Evolutionary conservation across 2,329 filamentous ascomycete species (phyloP), one percentile per base, ranked within the genome.

Genomic region (Nothophaeocryptopus gaeumannii): DNA sequence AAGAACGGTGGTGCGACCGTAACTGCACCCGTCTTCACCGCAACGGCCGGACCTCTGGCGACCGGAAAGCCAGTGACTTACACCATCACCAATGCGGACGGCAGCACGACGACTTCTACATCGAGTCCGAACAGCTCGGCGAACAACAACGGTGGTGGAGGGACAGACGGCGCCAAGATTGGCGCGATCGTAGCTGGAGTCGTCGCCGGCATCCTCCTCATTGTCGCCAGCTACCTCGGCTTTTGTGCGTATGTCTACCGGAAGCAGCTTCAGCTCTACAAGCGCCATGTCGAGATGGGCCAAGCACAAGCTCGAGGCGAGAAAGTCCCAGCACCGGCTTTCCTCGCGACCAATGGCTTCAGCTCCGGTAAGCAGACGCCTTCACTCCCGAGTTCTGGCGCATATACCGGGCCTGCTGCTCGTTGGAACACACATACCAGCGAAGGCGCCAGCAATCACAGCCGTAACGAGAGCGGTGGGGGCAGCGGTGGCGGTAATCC

Each of bases 171-270:
- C 2, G 67, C 73, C 9, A 78, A 79, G 51, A 63, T 80, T 43
- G 79, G 71, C 42, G 78, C 79, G 47, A 82, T 82, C 44, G 70
- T 80, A 9, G 78, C 78, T 0, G 78, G 78, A 12, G 74, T 84
- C 14, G 72, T 89, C 30, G 86, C 86, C 0, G 85, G 83, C n/a
- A 62, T 84, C 3, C 75, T 86, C 4, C 80, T 81, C 40, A 59
- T 86, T 13, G 61, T 82, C 0, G 83, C 83, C 2, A 70, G 73
- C 1, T 88, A 88, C 65, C 77, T 88, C 10, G 83, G 81, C 39
- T 88, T 86, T 73, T 87, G 84, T 68, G 78, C 80, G 13, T 89
- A 83, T 80, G 72, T 90, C 7, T 89, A 89, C 72, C 78, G 85
- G 26, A 83, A 83, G 41, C 85, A 87, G 66, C 78, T 89, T 12